Base-by-base conservation (phyloP, 1,284 basidiomycete species). In the Austroboletus niveus region DNA sequence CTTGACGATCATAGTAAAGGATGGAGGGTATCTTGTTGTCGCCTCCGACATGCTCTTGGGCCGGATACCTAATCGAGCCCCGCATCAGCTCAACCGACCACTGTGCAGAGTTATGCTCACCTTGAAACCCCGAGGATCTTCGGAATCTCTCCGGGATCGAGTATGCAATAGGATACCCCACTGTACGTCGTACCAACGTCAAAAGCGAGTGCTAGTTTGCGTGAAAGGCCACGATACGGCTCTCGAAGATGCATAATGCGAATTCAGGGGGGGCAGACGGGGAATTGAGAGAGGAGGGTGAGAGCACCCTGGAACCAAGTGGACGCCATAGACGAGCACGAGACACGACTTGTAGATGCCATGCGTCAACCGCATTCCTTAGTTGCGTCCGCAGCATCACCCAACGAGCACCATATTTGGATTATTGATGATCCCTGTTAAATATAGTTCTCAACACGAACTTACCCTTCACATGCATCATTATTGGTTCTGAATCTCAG, bases 21-120 rank as follows among this genome's bases (percentile, higher is more conserved):
- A 81, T 68, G 0, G 79, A 77, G 0, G 81, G 82, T 31, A 84
- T 79, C 57, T 83, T 84, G 8, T 70, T 75, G 42, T 79, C 68
- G 0, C 74, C 69, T 0, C 67, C 67, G 7, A 66, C 60, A 39
- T 71, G 63, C 24, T 73, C 69, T 51, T 76, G 74, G 2, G 70
- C 72, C 4, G 75, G 74, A 50, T 70, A 76, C 36, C 77, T 78
- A 49, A 20, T 39, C 24, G 27, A 40, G 1, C 54, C 9, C 10
- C 12, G 20, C 1, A 50, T 31, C 59, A 52, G 44, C 11, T 22
- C 27, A 5, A 39, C 17, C 2, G 6, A 14, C 17, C 3, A 12
- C 39, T 40, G 6, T 4, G 8, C 4, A 29, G 14, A 2, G 7
- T n/a, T 17, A 17, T 7, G 15, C 42, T 8, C 4, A 73, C 77